Percentiles rank a stretch among this genome's conserved stretches.
These are phyloP conservation scores for Pyrenopolyporus hunteri DNA, from an alignment of 495 filamentous ascomycete species.

Conservation along the genomic window DNA sequence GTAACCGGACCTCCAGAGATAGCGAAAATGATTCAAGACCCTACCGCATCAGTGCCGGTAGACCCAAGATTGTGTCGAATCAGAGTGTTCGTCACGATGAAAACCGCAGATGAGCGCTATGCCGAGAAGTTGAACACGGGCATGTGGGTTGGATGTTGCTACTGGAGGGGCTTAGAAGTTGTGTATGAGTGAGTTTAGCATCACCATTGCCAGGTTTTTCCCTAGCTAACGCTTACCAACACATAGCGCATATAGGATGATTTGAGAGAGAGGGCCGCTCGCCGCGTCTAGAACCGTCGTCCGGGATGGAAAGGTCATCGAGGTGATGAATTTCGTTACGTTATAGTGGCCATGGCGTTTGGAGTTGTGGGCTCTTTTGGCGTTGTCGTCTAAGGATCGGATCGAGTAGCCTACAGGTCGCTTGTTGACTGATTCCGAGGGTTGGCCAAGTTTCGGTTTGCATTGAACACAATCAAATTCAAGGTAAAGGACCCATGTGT, in stretches of 20 bases:
- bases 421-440: too few species aligned
- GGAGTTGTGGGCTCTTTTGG: too few species aligned
- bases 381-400: too few species aligned
- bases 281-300: too few species aligned
- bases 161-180: conserved; percentile 62
- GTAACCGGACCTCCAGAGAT: conserved; percentile 63
- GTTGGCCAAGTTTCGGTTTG: too few species aligned
- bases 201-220: neutral
- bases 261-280: conserved; percentile 8
- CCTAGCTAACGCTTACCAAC: neutral
- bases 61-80: conserved; percentile 65
- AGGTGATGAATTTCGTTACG: too few species aligned
- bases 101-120: conserved; percentile 66
- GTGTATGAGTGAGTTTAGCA: conserved; percentile 41
- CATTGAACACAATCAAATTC: too few species aligned
- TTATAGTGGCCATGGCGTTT: too few species aligned
- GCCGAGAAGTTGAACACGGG: conserved; percentile 63
- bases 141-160: conserved; percentile 67
- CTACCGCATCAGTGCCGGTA: conserved; percentile 55
- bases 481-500: too few species aligned
- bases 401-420: too few species aligned
- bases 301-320: too few species aligned
- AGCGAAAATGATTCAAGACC: conserved; percentile 62
- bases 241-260: conserved; percentile 36
- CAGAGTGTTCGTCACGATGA: conserved; percentile 64